Base-by-base conservation (phyloP, 2,329 filamentous ascomycete genomes). In the Exophiala calicioides region DNA sequence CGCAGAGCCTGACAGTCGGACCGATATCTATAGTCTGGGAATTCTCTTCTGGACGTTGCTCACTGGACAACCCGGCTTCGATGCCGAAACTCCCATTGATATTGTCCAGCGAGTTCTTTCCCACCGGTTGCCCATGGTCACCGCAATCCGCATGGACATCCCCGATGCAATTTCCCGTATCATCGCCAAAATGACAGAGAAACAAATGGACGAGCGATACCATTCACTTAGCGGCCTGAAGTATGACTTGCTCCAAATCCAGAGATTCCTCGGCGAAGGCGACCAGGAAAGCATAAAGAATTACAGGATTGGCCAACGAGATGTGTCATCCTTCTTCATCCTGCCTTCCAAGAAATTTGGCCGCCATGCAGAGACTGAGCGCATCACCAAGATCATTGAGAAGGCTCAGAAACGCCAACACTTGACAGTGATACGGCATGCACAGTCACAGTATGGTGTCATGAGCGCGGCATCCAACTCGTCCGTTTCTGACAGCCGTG, bases 1-100 rank as follows among this genome's bases (percentile, higher is more conserved):
- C 2, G 89, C 88, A 3, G 90, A 96, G 65, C 91, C 91, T 1
- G 91, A 96, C 67, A 88, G 81, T 32, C 81, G 91, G 30, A 96
- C 91, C 12, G 91, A 97, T 66, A 94, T 96, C 23, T 96, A 96
- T 70, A 90, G 88, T 0, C 73, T 96, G 1, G 91, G 91, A 3
- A 84, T 96, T 29, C 68, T 96, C 1, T 91, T 96, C 65, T 96
- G 89, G 85, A 88, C 81, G 6, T 79, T 94, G 61, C 73, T 95
- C 34, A 87, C 88, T 1, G 88, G 90, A 20, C 80, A 84, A 58
- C 80, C 86, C 3, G 86, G 89, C 0, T 95, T 93, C 56, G 84
- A 85, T 26, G 91, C 88, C 7, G 78, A 82, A 9, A 85, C 82
- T 1, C 88, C 90, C 1, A 79, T 96, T 48, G 90, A 96, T 60